Evolutionary conservation across 768 basidiomycete genomes (phyloP).

Genomic region (Suillus plorans): DNA sequence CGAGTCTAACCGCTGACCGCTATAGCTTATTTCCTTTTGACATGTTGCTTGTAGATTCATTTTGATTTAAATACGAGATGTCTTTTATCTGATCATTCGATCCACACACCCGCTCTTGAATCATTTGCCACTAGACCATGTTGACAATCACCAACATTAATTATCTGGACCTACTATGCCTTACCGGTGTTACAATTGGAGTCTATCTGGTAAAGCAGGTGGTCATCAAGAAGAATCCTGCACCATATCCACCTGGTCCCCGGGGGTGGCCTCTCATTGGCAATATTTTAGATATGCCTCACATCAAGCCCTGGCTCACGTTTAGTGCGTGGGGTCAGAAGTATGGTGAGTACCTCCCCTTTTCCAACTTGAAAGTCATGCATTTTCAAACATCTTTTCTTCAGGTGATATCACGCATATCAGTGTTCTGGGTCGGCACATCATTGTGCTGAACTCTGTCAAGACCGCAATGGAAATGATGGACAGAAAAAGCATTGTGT

Average conservation of each 20-base stretch:
- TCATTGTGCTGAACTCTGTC: background rate
- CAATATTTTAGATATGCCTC: background rate
- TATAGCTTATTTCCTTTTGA: no score
- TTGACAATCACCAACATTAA: background rate
- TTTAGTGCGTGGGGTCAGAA: background rate
- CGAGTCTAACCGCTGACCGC: no score
- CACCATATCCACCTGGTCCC: background rate
- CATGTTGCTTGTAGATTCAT: no score
- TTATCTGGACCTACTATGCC: background rate
- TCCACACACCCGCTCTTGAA: background rate
- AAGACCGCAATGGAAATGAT: background rate
- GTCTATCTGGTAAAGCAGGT: background rate
- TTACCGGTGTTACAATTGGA: background rate
- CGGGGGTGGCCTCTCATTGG: background rate
- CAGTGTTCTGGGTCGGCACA: background rate
- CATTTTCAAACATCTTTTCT: background rate
- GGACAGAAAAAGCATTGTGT: constrained; percentile 18
- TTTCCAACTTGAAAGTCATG: background rate
- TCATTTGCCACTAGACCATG: background rate
- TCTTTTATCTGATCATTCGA: background rate
- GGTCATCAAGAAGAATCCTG: background rate
- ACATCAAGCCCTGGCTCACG: background rate
- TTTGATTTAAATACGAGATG: no score
- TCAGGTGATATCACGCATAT: background rate
- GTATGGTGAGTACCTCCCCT: background rate